Conservation (phyloP, 345 rosid species). For the Acer negundo region DNA sequence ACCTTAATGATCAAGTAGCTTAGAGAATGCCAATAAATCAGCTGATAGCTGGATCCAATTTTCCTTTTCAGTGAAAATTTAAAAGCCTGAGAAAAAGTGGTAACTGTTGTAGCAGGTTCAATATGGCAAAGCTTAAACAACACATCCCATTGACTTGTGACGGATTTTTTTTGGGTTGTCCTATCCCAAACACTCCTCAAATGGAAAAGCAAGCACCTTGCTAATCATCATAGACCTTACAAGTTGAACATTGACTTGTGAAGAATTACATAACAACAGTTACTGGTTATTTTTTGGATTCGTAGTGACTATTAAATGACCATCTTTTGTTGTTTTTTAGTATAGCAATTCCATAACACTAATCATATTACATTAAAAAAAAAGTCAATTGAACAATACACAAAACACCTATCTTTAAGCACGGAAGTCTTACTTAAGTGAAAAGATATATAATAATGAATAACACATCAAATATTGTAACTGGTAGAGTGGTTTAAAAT, state of each 20-base stretch:
- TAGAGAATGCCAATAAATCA: not conserved
- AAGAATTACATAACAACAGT: not conserved
- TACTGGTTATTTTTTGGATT: not conserved
- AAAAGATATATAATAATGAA: not conserved
- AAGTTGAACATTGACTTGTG: not conserved
- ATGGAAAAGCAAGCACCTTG: not conserved
- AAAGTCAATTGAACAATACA: not conserved
- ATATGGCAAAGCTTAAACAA: not conserved
- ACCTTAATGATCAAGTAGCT: not conserved
- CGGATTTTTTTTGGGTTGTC: not conserved
- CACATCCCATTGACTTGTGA: not conserved
- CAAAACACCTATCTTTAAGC: not conserved
- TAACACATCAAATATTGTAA: not conserved
- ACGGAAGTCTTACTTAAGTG: not conserved
- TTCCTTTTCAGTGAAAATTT: not conserved
- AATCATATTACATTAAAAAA: not conserved
- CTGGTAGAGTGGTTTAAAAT: not conserved
- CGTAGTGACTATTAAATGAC: not conserved
- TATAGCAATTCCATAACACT: not conserved
- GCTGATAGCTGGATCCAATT: slow-evolving; percentile 1
- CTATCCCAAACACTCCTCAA: not conserved
- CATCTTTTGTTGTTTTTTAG: not conserved
- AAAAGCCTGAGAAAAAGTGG: not conserved
- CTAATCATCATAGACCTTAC: not conserved
- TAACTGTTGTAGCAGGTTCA: not conserved